phyloP scores from a whole-genome alignment of 1,284 basidiomycete species.

The Rhodotorula sp. region DNA sequence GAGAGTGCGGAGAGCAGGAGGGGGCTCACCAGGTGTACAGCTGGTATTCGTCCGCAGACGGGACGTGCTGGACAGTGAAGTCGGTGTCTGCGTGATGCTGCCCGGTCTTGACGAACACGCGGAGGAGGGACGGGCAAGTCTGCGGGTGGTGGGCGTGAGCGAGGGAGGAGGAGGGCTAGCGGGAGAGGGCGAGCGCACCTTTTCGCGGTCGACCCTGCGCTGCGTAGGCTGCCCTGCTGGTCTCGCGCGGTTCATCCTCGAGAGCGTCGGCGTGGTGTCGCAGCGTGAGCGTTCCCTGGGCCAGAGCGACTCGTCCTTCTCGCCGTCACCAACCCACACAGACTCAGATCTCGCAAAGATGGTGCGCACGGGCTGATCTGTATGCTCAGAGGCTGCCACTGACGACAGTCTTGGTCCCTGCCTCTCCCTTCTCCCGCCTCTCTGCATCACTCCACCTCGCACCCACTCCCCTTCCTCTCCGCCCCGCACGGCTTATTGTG shows the following conservation, averaged over 20 bases:
- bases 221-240: neutral
- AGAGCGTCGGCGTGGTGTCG: too few relatives aligned
- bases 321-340: too few relatives aligned
- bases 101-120: conserved; percentile 33
- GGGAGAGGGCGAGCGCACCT: neutral
- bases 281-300: too few relatives aligned
- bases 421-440: neutral
- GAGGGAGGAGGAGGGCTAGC: neutral
- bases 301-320: too few relatives aligned
- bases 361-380: too few relatives aligned
- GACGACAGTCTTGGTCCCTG: neutral
- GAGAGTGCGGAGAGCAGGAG: neutral
- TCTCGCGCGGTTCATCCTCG: too few relatives aligned
- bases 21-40: conserved; percentile 30
- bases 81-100: conserved; percentile 26
- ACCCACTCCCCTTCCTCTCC: too few relatives aligned
- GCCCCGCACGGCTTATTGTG: too few relatives aligned
- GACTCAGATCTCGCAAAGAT: too few relatives aligned
- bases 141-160: conserved; percentile 3
- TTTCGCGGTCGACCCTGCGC: neutral
- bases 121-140: conserved; percentile 40
- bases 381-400: too few relatives aligned
- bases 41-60: conserved; percentile 20
- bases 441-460: neutral
- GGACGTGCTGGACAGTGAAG: conserved; percentile 17